Conservation (phyloP, 108 stramenopile genomes). For the Discostella stelligeroides region DNA sequence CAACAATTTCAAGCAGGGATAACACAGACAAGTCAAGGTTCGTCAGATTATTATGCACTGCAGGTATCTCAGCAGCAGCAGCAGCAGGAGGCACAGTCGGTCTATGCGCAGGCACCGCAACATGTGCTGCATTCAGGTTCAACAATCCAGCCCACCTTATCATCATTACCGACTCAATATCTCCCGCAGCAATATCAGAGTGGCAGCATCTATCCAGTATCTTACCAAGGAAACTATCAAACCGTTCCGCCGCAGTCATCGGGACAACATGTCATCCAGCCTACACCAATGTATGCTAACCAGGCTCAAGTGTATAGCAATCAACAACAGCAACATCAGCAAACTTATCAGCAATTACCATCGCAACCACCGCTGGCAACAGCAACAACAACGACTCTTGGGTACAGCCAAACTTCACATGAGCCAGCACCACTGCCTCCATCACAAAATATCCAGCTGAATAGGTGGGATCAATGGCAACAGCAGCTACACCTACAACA, state of each 20-base stretch:
- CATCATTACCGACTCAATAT: not conserved
- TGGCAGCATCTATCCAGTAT: not conserved
- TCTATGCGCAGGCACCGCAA: not conserved
- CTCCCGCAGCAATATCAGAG: not conserved
- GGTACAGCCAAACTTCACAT: not conserved
- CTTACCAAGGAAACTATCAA: not conserved
- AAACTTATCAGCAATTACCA: no score
- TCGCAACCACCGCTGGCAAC: no score
- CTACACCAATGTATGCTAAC: slow-evolving; percentile 18
- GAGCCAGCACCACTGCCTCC: no score
- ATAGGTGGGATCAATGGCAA: no score
- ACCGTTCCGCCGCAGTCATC: slow-evolving; percentile 1
- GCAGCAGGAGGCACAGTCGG: not conserved
- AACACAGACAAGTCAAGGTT: not conserved
- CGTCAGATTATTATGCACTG: not conserved
- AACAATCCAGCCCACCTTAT: not conserved
- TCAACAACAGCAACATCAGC: slow-evolving; percentile 20
- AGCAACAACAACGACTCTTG: not conserved
- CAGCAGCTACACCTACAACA: slow-evolving; percentile 3
- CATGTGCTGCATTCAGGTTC: slow-evolving; percentile 14
- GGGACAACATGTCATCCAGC: not conserved
- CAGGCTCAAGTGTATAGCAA: not conserved
- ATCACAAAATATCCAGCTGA: no score
- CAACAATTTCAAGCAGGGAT: slow-evolving; percentile 1
- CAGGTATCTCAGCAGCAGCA: slow-evolving; percentile 18